Evolutionary conservation across 2,329 filamentous ascomycete genomes (phyloP).

Genomic region (Mycocentrospora acerina): DNA sequence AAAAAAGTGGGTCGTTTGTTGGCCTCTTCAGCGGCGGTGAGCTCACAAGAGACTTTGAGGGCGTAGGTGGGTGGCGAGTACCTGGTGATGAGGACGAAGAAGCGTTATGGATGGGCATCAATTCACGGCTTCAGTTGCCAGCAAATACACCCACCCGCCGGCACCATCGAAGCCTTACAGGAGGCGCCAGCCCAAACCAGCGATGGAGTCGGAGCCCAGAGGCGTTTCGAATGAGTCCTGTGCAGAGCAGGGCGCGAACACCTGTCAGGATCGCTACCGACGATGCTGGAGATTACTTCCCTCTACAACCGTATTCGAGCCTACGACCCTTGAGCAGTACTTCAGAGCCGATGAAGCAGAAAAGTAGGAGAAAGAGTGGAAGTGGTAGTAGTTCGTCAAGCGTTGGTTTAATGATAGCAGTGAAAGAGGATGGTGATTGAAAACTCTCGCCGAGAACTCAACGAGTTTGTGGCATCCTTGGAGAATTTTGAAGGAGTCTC

Average conservation of each 20-base stretch:
- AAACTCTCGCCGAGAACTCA: too few relatives aligned
- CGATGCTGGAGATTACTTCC: conserved; percentile 30
- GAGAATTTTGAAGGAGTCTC: too few relatives aligned
- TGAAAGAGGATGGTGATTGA: conserved; percentile 14
- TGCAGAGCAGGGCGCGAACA: conserved; percentile 39
- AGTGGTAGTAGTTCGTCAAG: conserved; percentile 28
- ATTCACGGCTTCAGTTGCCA: conserved; percentile 45
- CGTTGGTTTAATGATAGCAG: conserved; percentile 11
- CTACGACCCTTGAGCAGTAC: conserved; percentile 20
- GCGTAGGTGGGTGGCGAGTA: conserved; percentile 46
- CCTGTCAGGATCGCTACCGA: conserved; percentile 23
- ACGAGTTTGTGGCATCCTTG: too few relatives aligned
- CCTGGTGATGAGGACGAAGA: conserved; percentile 44
- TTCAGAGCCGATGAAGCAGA: conserved; percentile 23
- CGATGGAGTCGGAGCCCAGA: conserved; percentile 36
- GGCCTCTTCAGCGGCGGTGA: conserved; percentile 36
- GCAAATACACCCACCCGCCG: conserved; percentile 27
- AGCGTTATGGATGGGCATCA: conserved; percentile 48
- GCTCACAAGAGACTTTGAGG: conserved; percentile 45
- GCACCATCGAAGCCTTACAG: conserved; percentile 37
- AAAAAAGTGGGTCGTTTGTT: conserved; percentile 38
- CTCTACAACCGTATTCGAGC: conserved; percentile 15
- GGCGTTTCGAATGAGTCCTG: conserved; percentile 40
- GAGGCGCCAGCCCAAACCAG: conserved; percentile 28
- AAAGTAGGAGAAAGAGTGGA: conserved; percentile 28